A percentile compares a stretch with the other conserved stretches of the same genome.
Conservation (phyloP, 306 rosid genomes). For the Quercus robur region DNA sequence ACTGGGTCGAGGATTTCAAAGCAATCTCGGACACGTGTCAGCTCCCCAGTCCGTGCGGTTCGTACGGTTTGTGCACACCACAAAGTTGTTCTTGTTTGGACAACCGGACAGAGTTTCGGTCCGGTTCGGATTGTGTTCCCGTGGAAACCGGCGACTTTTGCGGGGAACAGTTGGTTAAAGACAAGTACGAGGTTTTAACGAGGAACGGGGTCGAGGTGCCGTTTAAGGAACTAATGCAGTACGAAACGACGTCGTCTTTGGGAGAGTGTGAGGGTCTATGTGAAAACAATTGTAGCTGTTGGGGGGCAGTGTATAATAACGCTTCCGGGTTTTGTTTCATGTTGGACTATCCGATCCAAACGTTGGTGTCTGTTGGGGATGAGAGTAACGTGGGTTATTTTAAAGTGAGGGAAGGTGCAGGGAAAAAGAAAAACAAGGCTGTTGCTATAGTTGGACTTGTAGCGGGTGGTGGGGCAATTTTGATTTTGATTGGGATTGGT, state of each 20-base stretch:
- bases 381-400: conserved; percentile 68
- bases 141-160: conserved; percentile 44
- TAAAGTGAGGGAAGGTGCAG: conserved; percentile 49
- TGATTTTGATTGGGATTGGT: conserved; percentile 16
- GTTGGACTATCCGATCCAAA: conserved; percentile 62
- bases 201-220: conserved; percentile 63
- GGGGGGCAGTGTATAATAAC: conserved; percentile 72
- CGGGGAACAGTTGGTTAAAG: conserved; percentile 18
- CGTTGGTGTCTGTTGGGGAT: conserved; percentile 51
- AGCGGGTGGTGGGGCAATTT: conserved; percentile 5
- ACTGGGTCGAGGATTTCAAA: conserved; percentile 50
- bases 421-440: conserved; percentile 16
- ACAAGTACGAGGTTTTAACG: conserved; percentile 39
- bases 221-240: conserved; percentile 44
- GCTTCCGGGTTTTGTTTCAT: conserved; percentile 62
- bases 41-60: conserved; percentile 74
- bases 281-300: conserved; percentile 63
- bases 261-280: conserved; percentile 58
- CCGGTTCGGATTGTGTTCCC: conserved; percentile 35
- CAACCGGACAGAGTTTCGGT: conserved; percentile 39
- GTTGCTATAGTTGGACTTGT: conserved; percentile 28
- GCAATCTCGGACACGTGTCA: conserved; percentile 61
- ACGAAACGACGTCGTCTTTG: conserved; percentile 43
- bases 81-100: conserved; percentile 69
- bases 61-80: conserved; percentile 75